phyloP scores from a whole-genome alignment of 1,139 yeast species.

The Yamadazyma songkhlaensis region DNA sequence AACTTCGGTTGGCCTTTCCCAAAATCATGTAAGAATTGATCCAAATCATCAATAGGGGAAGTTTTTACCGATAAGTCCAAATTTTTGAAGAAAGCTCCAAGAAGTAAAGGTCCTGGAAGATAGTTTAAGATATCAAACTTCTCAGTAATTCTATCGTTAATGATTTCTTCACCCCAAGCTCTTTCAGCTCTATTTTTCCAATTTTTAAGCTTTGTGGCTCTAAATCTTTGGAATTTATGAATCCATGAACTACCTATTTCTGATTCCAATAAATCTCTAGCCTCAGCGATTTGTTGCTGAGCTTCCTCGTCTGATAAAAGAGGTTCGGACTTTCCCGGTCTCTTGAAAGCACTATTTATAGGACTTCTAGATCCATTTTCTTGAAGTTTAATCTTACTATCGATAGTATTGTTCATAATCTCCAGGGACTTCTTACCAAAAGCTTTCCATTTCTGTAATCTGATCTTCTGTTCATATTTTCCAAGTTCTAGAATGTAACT shows the following conservation, averaged over 20 bases:
- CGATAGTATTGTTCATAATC: conserved; percentile 17
- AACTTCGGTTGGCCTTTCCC: conserved; percentile 44
- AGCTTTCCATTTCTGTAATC: conserved; percentile 26
- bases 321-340: not conserved
- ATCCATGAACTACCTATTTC: conserved; percentile 77
- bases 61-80: conserved; percentile 27
- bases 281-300: conserved; percentile 27
- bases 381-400: conserved; percentile 14
- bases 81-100: conserved; percentile 30
- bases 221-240: conserved; percentile 27
- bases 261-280: conserved; percentile 32
- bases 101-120: conserved; percentile 34
- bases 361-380: not conserved
- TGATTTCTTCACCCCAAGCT: conserved; percentile 37
- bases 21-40: conserved; percentile 32
- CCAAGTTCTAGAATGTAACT: conserved; percentile 39
- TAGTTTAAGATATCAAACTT: conserved; percentile 37
- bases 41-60: conserved; percentile 30
- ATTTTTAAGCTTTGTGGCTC: conserved; percentile 19
- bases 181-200: conserved; percentile 26
- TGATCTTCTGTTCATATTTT: conserved; percentile 31
- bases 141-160: conserved; percentile 27
- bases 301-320: conserved; percentile 23
- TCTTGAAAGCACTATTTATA: conserved; percentile 2
- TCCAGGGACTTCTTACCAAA: conserved; percentile 29